These are phyloP conservation scores for Lactuca saligna DNA, from an alignment of 129 eudicot species.

Conservation along the genomic window DNA sequence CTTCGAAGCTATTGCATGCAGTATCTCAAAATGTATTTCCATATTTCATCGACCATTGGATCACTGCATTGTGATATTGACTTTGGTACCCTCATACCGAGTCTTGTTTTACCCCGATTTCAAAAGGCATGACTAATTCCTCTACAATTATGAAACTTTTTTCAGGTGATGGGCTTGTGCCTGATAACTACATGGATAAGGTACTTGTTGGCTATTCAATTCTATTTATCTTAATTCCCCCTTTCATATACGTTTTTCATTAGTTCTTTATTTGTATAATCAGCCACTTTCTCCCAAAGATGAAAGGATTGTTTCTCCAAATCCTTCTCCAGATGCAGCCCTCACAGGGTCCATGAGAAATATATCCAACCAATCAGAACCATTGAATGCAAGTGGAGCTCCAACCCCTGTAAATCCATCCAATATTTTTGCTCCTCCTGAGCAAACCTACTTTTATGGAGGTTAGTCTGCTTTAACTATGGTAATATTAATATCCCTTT, in stretches of 20 bases:
- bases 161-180: constrained; percentile 64
- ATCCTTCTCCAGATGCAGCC: constrained; percentile 58
- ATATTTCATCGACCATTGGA: too few relatives aligned
- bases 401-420: constrained; percentile 39
- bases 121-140: neutral
- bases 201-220: constrained; percentile 29
- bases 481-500: neutral
- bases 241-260: constrained; percentile 18
- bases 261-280: constrained; percentile 27
- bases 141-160: neutral
- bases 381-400: constrained; percentile 54
- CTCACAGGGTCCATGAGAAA: constrained; percentile 47
- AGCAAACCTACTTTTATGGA: constrained; percentile 69
- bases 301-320: constrained; percentile 70
- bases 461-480: constrained; percentile 41
- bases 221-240: neutral
- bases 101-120: too few relatives aligned
- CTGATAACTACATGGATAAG: constrained; percentile 60
- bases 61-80: too few relatives aligned
- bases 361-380: constrained; percentile 41
- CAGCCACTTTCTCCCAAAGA: constrained; percentile 81
- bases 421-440: constrained; percentile 54
- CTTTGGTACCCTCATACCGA: too few relatives aligned
- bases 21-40: neutral
- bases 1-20: neutral